Conservation (phyloP, 2,329 filamentous ascomycete genomes). For the Hymenoscyphus fraxineus region DNA sequence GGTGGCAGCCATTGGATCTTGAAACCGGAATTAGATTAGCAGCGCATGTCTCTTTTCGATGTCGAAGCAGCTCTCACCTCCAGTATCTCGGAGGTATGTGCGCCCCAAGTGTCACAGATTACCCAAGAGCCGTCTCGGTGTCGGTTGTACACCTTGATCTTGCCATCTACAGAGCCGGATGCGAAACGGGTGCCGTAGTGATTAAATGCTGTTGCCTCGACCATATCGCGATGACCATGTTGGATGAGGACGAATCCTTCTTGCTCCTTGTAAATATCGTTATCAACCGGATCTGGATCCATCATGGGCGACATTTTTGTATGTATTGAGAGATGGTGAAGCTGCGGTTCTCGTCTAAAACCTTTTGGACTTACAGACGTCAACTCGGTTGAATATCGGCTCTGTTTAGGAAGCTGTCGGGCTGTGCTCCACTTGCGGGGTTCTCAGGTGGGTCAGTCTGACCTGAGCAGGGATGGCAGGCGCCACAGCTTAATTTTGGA, state of each 20-base stretch:
- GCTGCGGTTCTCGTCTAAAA: no score
- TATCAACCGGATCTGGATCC: conserved; percentile 18
- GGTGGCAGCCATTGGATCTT: conserved; percentile 92
- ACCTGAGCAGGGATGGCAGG: neutral
- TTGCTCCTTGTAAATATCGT: conserved; percentile 13
- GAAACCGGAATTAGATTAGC: conserved; percentile 18
- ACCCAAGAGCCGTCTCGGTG: conserved; percentile 75
- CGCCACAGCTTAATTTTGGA: neutral
- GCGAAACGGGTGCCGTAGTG: conserved; percentile 88
- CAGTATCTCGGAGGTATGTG: conserved; percentile 84
- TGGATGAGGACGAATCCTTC: conserved; percentile 51
- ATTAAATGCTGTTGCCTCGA: conserved; percentile 70
- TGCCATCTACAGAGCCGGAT: conserved; percentile 87
- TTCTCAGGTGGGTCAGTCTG: neutral
- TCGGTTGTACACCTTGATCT: conserved; percentile 85
- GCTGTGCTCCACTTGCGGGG: neutral
- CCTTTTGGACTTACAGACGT: neutral
- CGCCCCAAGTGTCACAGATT: conserved; percentile 81
- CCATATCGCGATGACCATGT: conserved; percentile 63
- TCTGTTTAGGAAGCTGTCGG: neutral
- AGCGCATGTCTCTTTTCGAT: neutral
- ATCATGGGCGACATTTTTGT: conserved; percentile 20
- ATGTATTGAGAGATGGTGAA: neutral
- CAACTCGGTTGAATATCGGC: neutral
- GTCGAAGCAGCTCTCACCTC: conserved; percentile 53